A percentile compares a stretch with the other conserved stretches of the same genome.
These are phyloP conservation scores for Chlamydomonas eustigma DNA, from an alignment of 139 green algal species.

Conservation along the genomic window DNA sequence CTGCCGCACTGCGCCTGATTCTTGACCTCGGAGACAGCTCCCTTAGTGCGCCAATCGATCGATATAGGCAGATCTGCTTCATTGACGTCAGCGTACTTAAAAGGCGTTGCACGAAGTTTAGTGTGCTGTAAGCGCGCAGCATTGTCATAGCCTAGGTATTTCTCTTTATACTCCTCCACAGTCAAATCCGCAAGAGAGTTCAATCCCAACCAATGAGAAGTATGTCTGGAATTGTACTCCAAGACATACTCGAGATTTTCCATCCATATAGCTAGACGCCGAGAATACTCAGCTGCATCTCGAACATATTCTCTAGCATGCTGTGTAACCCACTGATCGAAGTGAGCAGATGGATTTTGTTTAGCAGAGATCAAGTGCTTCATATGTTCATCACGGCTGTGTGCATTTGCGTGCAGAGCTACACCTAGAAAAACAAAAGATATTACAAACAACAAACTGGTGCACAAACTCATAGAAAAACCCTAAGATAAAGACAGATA, in stretches of 20 bases:
- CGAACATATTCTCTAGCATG: conserved; percentile 47
- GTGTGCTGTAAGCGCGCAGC: background rate
- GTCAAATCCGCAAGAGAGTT: conserved; percentile 83
- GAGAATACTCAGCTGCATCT: conserved; percentile 49
- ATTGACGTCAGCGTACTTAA: conserved; percentile 52
- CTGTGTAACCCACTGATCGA: conserved; percentile 27
- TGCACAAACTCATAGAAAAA: too few relatives aligned
- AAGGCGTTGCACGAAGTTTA: conserved; percentile 18
- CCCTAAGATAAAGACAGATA: too few relatives aligned
- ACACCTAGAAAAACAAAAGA: too few relatives aligned
- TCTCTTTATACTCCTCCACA: conserved; percentile 73
- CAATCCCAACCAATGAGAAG: conserved; percentile 71
- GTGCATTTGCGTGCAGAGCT: background rate
- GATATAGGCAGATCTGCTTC: conserved; percentile 39
- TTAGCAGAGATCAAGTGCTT: conserved; percentile 2
- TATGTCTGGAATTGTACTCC: conserved; percentile 65
- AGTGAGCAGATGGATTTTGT: background rate
- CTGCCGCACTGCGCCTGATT: conserved; percentile 89
- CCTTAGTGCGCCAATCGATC: conserved; percentile 79
- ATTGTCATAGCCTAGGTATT: conserved; percentile 56
- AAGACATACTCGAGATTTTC: conserved; percentile 78
- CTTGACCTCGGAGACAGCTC: conserved; percentile 87
- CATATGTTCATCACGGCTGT: background rate
- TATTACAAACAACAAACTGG: too few relatives aligned
- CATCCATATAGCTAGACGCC: conserved; percentile 67